phyloP scores from a whole-genome alignment of 2,329 filamentous ascomycete species.

The Sclerotinia glacialis region DNA sequence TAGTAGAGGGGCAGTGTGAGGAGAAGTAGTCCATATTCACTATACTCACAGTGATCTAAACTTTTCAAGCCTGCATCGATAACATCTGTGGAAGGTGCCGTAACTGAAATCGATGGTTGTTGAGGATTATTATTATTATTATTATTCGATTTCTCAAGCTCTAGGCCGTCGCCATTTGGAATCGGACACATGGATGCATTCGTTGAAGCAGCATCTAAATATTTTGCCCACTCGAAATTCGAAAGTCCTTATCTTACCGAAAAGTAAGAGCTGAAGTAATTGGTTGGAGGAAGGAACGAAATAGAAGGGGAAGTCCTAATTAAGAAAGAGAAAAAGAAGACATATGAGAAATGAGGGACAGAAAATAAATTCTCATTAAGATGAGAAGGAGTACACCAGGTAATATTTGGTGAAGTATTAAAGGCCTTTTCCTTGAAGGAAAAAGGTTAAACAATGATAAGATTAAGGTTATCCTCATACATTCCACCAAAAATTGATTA shows the following conservation, averaged over 20 bases:
- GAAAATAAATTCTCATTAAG: background rate
- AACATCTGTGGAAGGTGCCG: conserved; percentile 37
- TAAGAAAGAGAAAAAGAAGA: background rate
- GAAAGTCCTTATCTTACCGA: background rate
- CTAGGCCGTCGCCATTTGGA: conserved; percentile 37
- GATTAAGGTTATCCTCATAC: background rate
- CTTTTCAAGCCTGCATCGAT: conserved; percentile 76
- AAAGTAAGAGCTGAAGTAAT: background rate
- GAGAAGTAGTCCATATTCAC: conserved; percentile 1
- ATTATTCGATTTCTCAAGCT: conserved; percentile 36
- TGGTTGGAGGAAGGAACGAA: conserved; percentile 21
- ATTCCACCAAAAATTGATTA: no score
- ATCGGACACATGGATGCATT: conserved; percentile 40
- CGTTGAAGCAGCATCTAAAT: conserved; percentile 34
- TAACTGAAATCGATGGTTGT: conserved; percentile 36
- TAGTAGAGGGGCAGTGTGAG: background rate
- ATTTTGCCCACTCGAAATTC: conserved; percentile 1
- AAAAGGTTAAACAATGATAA: background rate
- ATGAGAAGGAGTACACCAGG: background rate
- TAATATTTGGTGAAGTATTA: background rate
- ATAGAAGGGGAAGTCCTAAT: conserved; percentile 29
- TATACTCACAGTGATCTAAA: conserved; percentile 66
- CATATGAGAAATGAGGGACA: conserved; percentile 8
- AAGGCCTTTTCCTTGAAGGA: background rate
- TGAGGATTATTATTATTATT: conserved; percentile 22